Evolutionary conservation across 1,284 basidiomycete species (phyloP).

Genomic region (Limonomyces culmigenus): DNA sequence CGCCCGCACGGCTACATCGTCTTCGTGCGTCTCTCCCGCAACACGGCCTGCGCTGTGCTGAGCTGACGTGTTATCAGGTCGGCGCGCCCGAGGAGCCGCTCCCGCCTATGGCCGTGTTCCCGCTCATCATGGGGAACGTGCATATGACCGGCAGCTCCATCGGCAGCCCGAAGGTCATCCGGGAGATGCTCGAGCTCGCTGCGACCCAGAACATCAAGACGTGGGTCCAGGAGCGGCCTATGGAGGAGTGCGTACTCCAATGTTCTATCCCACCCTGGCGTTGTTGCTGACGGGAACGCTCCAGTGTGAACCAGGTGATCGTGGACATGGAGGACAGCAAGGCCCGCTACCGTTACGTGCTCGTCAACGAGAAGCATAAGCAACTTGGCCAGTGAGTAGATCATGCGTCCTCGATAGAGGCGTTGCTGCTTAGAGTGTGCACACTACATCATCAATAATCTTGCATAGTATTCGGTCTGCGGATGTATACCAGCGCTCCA

Average conservation of each 20-base stretch:
- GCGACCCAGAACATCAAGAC: background rate
- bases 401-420: background rate
- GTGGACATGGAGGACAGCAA: background rate
- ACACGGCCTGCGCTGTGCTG: background rate
- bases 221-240: background rate
- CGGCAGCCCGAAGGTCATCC: background rate
- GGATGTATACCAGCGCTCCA: too few relatives aligned
- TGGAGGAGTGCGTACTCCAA: too few relatives aligned
- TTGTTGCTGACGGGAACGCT: too few relatives aligned
- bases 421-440: too few relatives aligned
- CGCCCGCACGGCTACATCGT: constrained; percentile 36
- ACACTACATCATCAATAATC: too few relatives aligned
- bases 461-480: too few relatives aligned
- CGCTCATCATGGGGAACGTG: constrained; percentile 11
- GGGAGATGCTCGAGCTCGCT: background rate
- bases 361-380: background rate
- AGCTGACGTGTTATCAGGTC: constrained; percentile 8
- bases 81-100: constrained; percentile 31
- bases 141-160: background rate
- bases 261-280: too few relatives aligned
- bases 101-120: constrained; percentile 18
- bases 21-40: constrained; percentile 14
- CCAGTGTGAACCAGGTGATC: background rate
- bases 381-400: background rate
- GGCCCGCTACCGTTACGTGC: background rate